These are phyloP conservation scores for Debaryomyces sp. DNA, from an alignment of 1,139 yeast genomes.

Conservation along the genomic window DNA sequence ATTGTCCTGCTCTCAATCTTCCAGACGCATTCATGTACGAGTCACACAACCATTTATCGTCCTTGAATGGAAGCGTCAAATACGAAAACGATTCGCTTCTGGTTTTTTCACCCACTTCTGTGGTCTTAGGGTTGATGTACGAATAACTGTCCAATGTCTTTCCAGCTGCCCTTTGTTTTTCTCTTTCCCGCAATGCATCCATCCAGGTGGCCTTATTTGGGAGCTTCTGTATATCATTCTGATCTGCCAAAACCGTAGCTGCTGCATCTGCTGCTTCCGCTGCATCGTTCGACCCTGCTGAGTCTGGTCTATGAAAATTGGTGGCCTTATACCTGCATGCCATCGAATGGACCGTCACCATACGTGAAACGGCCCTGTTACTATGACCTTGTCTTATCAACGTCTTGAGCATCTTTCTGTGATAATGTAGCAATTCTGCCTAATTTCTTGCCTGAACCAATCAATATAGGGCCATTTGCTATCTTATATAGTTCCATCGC, in stretches of 20 bases:
- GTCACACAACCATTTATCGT: constrained; percentile 81
- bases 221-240: constrained; percentile 33
- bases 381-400: neutral
- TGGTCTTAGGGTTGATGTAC: constrained; percentile 72
- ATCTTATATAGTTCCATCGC: neutral
- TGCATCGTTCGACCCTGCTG: constrained; percentile 44
- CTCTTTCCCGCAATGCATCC: constrained; percentile 76
- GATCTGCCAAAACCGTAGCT: constrained; percentile 63
- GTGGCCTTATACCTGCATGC: constrained; percentile 10
- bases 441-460: neutral
- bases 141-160: constrained; percentile 68
- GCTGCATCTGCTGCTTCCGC: constrained; percentile 71
- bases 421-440: neutral
- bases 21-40: constrained; percentile 89
- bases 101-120: constrained; percentile 71
- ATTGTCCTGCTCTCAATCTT: constrained; percentile 84
- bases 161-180: constrained; percentile 70
- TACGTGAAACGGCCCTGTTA: neutral
- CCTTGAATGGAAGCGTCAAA: constrained; percentile 77
- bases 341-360: neutral
- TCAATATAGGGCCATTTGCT: neutral
- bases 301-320: constrained; percentile 41
- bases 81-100: constrained; percentile 77
- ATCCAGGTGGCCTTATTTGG: constrained; percentile 79
- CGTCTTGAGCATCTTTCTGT: neutral